A percentile compares a stretch with the other conserved stretches of the same genome.
phyloP scores from a whole-genome alignment of 2,329 filamentous ascomycete genomes.

The Fusarium oligoseptatum region DNA sequence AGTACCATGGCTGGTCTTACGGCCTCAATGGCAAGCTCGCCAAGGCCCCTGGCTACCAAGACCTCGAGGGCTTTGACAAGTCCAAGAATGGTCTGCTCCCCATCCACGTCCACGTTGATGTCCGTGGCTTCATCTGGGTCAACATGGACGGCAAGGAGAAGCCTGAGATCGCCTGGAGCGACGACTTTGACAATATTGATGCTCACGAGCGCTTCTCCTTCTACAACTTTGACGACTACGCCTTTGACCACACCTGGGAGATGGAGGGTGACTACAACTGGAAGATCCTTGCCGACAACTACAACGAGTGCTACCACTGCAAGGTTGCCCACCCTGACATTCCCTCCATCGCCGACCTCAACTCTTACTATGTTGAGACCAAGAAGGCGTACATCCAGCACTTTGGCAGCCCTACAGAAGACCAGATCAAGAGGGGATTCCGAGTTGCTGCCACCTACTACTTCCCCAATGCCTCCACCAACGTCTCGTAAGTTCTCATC shows the following conservation, averaged over 20 bases:
- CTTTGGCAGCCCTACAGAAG: slow-evolving; percentile 59
- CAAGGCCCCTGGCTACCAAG: slow-evolving; percentile 71
- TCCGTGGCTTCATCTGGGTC: slow-evolving; percentile 69
- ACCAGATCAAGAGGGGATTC: slow-evolving; percentile 63
- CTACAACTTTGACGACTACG: slow-evolving; percentile 66
- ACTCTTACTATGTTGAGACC: slow-evolving; percentile 66
- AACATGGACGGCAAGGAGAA: slow-evolving; percentile 64
- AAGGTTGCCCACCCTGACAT: slow-evolving; percentile 71
- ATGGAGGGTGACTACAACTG: slow-evolving; percentile 71
- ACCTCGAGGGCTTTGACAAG: slow-evolving; percentile 68
- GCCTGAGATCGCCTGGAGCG: slow-evolving; percentile 64
- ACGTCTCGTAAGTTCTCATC: slow-evolving; percentile 59
- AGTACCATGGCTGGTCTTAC: slow-evolving; percentile 74
- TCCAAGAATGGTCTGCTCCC: slow-evolving; percentile 67
- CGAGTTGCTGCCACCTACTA: slow-evolving; percentile 62
- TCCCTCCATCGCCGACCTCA: slow-evolving; percentile 67
- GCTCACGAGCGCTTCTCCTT: slow-evolving; percentile 58
- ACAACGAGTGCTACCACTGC: slow-evolving; percentile 77
- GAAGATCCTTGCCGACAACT: slow-evolving; percentile 73
- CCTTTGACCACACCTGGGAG: slow-evolving; percentile 69
- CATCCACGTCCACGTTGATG: slow-evolving; percentile 67
- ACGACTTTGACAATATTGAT: slow-evolving; percentile 65
- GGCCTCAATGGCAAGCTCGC: slow-evolving; percentile 68
- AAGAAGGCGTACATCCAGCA: slow-evolving; percentile 65
- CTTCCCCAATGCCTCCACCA: slow-evolving; percentile 65